Evolutionary conservation across 2,329 filamentous ascomycete genomes (phyloP).

Genomic region (Pseudopyricularia javanii): DNA sequence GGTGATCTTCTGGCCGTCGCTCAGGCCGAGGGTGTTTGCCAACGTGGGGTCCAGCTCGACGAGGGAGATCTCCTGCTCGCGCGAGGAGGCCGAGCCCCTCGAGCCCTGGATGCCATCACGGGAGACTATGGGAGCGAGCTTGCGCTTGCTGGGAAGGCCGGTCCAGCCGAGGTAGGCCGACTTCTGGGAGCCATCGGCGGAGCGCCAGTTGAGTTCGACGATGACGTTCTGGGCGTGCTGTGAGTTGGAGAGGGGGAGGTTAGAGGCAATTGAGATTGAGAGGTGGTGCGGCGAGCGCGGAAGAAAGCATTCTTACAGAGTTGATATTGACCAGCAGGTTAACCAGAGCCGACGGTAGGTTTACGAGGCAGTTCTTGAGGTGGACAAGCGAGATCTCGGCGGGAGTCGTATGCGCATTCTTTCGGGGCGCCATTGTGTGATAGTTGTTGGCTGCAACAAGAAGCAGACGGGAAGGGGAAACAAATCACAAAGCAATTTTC

Average conservation of each 20-base stretch:
- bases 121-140: conserved; percentile 58
- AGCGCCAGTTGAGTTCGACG: conserved; percentile 75
- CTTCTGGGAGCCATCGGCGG: conserved; percentile 34
- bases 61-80: conserved; percentile 64
- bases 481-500: background rate
- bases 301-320: conserved; percentile 47
- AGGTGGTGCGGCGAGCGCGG: background rate
- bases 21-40: conserved; percentile 62
- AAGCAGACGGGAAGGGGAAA: background rate
- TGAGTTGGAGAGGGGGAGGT: background rate
- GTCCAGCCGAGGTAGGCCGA: conserved; percentile 93
- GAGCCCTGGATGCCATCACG: conserved; percentile 55
- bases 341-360: conserved; percentile 75
- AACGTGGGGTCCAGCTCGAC: conserved; percentile 85
- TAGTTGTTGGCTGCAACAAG: background rate
- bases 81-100: conserved; percentile 19
- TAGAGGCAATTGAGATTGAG: background rate
- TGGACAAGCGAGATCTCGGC: conserved; percentile 79
- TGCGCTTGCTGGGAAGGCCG: conserved; percentile 89
- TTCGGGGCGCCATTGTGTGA: conserved; percentile 31
- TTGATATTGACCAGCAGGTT: conserved; percentile 80
- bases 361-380: conserved; percentile 89
- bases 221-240: conserved; percentile 92
- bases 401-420: conserved; percentile 50
- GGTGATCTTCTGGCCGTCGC: conserved; percentile 69